Conservation (phyloP, 257 asterid species). For the Nicotiana tabacum region DNA sequence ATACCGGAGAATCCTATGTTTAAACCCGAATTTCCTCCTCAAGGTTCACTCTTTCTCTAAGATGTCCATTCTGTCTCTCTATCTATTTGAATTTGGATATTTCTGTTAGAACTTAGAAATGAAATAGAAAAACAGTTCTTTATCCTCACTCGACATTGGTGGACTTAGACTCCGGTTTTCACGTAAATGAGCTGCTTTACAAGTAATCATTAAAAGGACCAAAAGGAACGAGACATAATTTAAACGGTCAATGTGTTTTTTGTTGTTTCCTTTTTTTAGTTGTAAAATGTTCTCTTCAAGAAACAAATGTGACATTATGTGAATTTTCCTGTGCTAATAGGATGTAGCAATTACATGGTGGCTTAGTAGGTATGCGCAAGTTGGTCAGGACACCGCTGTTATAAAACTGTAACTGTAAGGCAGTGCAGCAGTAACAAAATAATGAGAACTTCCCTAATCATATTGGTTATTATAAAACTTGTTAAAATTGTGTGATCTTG, state of each 20-base stretch:
- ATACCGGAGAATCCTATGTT: constrained; percentile 94
- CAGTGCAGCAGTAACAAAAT: background rate
- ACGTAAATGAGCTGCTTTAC: background rate
- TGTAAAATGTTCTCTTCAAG: background rate
- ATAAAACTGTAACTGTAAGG: background rate
- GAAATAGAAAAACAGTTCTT: background rate
- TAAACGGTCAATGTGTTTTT: background rate
- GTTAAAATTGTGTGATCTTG: background rate
- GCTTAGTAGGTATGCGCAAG: background rate
- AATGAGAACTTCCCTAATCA: constrained; percentile 1
- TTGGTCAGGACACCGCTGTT: background rate
- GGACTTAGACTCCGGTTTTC: background rate
- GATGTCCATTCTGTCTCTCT: background rate
- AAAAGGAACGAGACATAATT: background rate
- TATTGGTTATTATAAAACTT: background rate
- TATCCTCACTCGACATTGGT: background rate
- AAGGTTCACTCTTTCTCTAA: constrained; percentile 44
- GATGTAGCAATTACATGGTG: constrained; percentile 1
- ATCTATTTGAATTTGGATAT: background rate
- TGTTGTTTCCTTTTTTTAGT: background rate
- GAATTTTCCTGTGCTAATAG: background rate
- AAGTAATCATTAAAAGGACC: background rate
- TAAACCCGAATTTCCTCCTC: constrained; percentile 90
- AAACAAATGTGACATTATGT: background rate
- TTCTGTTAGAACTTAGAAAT: background rate